Evolutionary conservation across 2,329 filamentous ascomycete genomes (phyloP), one percentile per base, ranked within the genome.

Genomic region (Dactylellina cionopaga): DNA sequence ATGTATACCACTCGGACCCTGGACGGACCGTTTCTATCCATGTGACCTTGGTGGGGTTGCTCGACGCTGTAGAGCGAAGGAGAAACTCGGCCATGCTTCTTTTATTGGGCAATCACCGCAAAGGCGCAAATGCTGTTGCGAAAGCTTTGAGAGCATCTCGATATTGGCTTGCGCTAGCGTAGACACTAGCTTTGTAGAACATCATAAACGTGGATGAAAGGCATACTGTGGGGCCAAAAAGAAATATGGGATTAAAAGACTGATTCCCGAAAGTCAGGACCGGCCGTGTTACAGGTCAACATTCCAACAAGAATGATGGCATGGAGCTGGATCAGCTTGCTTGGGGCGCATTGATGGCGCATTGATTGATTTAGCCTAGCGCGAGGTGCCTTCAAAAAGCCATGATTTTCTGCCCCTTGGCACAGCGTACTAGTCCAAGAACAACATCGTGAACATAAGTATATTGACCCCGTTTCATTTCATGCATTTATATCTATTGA

Each of bases 241-340:
- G 24, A 13, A 13, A 22, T n/a, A 46, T 13, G 3, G 13, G 15
- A 19, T 17, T 10, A 56, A 29, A 17, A 25, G 24, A 51, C 33
- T 24, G 47, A 55, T 56, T 66, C 59, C 65, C 65, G 41, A 49
- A 19, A 70, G 27, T 62, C 15, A 41, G 65, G 65, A 62, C 49
- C 56, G 47, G 65, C 65, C 65, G 65, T 63, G 39, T 68, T 70
- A 49, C 39, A 56, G 17, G 13, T 41, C 47, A 69, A 60, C 47
- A 55, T 69, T 43, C 49, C 41, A 63, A 56, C 47, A 56, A 41
- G 47, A 62, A 55, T 55, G 37, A 5, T 52, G 37, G 19, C 17
- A 35, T 52, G 17, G 22, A 39, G 39, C 15, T 17, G 7, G n/a
- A 6, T 9, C n/a, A n/a, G n/a, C n/a, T n/a, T n/a, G n/a, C n/a